Conservation (phyloP, 257 asterid genomes). For the Solanum bulbocastanum region DNA sequence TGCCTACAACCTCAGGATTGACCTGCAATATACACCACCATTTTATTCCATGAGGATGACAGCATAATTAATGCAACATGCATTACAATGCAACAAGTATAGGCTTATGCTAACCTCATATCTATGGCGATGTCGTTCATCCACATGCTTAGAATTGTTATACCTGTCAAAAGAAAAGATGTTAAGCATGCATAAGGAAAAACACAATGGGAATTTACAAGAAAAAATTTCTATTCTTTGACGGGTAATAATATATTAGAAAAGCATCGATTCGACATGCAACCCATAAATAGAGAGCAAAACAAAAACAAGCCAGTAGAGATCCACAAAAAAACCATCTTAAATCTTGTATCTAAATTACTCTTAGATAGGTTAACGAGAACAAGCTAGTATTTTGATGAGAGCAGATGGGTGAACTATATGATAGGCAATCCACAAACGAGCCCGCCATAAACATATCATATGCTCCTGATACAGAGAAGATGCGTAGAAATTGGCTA, state of each 20-base stretch:
- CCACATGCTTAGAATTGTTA: slow-evolving; percentile 53
- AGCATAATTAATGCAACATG: not conserved
- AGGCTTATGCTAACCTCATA: slow-evolving; percentile 55
- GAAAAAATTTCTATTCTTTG: not conserved
- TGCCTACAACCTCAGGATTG: slow-evolving; percentile 63
- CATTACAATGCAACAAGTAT: not conserved
- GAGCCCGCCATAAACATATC: not conserved
- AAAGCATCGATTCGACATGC: not conserved
- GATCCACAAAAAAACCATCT: not conserved
- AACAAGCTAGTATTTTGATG: not conserved
- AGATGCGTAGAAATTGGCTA: not conserved
- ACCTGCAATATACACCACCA: slow-evolving; percentile 41
- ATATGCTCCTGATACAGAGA: not conserved
- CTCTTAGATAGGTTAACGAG: not conserved
- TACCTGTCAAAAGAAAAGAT: slow-evolving; percentile 35
- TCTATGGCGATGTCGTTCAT: slow-evolving; percentile 93
- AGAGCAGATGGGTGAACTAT: not conserved
- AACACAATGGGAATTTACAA: not conserved
- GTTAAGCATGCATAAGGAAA: not conserved
- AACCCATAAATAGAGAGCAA: not conserved
- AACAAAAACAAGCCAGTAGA: not conserved
- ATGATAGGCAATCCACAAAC: not conserved
- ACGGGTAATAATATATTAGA: not conserved
- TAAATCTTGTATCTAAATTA: not conserved
- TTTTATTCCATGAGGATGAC: not conserved